These are phyloP conservation scores for Nematocida sp. DNA, from an alignment of 371 early-diverging fungal genomes.

Conservation along the genomic window DNA sequence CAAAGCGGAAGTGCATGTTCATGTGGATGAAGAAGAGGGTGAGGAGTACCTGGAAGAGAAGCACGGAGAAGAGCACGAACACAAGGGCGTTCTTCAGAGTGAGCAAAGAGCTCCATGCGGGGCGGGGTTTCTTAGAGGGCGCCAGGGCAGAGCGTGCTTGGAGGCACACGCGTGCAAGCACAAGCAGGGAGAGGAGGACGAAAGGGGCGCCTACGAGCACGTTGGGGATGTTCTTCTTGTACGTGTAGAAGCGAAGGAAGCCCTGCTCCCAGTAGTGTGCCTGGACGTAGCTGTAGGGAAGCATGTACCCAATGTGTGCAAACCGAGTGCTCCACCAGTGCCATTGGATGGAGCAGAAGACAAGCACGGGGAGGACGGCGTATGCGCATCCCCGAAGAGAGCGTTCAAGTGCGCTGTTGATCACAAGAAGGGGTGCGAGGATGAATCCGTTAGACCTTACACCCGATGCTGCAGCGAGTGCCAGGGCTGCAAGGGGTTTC, in stretches of 20 bases:
- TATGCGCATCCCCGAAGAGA: neutral
- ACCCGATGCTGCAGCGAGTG: conserved; percentile 53
- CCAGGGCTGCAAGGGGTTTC: neutral
- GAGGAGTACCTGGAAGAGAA: conserved; percentile 55
- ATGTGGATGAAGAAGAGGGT: conserved; percentile 61
- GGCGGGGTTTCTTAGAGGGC: neutral
- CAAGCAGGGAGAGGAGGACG: conserved; percentile 47
- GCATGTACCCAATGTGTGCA: conserved; percentile 4
- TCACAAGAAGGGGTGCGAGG: conserved; percentile 48
- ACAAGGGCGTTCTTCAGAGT: neutral
- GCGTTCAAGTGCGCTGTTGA: neutral
- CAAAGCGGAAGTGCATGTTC: conserved; percentile 63
- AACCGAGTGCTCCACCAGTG: conserved; percentile 49
- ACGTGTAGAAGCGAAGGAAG: conserved; percentile 58
- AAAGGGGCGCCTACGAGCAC: conserved; percentile 59
- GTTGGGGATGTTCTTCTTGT: conserved; percentile 61
- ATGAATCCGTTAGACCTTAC: conserved; percentile 62
- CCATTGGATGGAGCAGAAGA: conserved; percentile 52
- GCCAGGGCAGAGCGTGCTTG: neutral
- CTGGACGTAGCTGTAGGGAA: conserved; percentile 63
- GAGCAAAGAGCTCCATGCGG: neutral
- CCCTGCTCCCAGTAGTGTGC: conserved; percentile 64
- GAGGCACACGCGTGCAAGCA: neutral
- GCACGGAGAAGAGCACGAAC: conserved; percentile 28
- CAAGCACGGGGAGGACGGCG: neutral